Conservation (phyloP, 352 stramenopile genomes). For the Nothophytophthora sp. region DNA sequence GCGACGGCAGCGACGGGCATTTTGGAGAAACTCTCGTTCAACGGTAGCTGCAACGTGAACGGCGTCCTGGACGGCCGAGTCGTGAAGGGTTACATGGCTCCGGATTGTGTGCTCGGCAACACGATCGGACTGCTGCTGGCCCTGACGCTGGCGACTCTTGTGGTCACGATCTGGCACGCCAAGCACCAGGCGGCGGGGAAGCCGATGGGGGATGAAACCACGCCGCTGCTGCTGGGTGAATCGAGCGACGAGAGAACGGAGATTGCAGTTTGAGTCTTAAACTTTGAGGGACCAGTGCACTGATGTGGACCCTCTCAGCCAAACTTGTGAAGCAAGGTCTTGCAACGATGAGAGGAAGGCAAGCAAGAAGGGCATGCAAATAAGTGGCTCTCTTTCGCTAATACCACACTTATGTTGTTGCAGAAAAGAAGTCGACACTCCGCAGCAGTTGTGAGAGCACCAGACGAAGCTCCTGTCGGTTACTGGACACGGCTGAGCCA, state of each 20-base stretch:
- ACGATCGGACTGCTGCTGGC: constrained; percentile 67
- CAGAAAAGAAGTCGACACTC: constrained; percentile 19
- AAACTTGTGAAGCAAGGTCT: too few relatives aligned
- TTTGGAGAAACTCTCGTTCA: constrained; percentile 86
- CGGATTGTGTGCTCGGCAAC: constrained; percentile 77
- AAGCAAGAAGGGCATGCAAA: too few relatives aligned
- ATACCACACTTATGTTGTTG: constrained; percentile 22
- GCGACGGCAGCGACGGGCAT: constrained; percentile 69
- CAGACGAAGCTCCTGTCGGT: constrained; percentile 34
- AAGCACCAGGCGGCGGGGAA: constrained; percentile 35
- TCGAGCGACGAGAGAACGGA: constrained; percentile 31
- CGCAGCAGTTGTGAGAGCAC: constrained; percentile 49
- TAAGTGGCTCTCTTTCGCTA: constrained; percentile 3
- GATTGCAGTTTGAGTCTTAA: constrained; percentile 11
- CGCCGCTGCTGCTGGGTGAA: constrained; percentile 41
- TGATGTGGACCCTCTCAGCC: too few relatives aligned
- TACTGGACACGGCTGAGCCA: constrained; percentile 2
- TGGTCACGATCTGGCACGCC: constrained; percentile 53
- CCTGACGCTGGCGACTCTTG: constrained; percentile 37
- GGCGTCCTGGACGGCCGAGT: constrained; percentile 56
- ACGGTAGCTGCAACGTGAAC: constrained; percentile 81
- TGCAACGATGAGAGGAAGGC: too few relatives aligned
- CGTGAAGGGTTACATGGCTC: constrained; percentile 73
- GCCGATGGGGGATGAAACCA: constrained; percentile 33
- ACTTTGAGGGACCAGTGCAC: too few relatives aligned